phyloP scores from a whole-genome alignment of 2,329 filamentous ascomycete species.

The Penicillium expansum region DNA sequence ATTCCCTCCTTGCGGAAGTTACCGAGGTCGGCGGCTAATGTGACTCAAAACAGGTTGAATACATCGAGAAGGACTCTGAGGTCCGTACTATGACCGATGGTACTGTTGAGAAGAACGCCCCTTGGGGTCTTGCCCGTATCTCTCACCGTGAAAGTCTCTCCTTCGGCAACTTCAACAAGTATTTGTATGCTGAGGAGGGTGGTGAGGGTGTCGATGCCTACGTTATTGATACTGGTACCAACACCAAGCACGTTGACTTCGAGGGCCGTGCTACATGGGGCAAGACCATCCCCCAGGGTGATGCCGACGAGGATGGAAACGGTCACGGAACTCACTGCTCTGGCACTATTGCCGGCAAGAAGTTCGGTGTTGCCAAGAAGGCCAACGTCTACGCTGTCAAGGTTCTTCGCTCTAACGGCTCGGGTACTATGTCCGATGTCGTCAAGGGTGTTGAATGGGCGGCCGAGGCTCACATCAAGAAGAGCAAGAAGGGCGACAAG shows the following conservation, averaged over 20 bases:
- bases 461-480: conserved; percentile 72
- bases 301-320: conserved; percentile 90
- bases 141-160: conserved; percentile 85
- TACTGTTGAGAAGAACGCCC: conserved; percentile 78
- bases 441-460: conserved; percentile 98
- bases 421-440: conserved; percentile 97
- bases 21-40: conserved; percentile 9
- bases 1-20: neutral
- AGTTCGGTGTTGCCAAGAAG: conserved; percentile 99
- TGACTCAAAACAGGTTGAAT: conserved; percentile 69
- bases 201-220: conserved; percentile 99
- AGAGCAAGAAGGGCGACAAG: conserved; percentile 80
- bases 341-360: conserved; percentile 94
- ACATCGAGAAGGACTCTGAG: conserved; percentile 90
- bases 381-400: conserved; percentile 95
- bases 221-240: conserved; percentile 97
- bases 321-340: conserved; percentile 99
- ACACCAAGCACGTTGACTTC: conserved; percentile 91
- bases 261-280: conserved; percentile 95
- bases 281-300: conserved; percentile 84
- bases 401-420: conserved; percentile 95
- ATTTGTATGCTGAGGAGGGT: conserved; percentile 83
- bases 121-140: conserved; percentile 98
- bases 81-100: conserved; percentile 70
- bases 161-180: conserved; percentile 97